Conservation (phyloP, 2,329 filamentous ascomycete genomes). For the Fusarium algeriense region DNA sequence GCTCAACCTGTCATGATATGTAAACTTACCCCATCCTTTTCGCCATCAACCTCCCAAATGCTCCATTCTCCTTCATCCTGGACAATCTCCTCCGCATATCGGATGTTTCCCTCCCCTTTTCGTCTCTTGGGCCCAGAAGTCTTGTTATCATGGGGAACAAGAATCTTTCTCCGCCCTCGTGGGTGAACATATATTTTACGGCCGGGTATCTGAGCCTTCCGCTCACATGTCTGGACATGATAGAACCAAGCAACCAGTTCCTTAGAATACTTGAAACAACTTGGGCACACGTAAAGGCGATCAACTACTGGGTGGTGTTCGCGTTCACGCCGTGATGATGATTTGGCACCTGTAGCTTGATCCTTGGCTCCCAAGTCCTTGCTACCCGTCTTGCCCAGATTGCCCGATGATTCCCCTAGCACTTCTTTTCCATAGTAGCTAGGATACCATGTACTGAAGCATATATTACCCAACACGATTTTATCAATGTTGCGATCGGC, state of each 20-base stretch:
- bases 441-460: slow-evolving; percentile 92
- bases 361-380: slow-evolving; percentile 49
- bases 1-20: background rate
- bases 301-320: slow-evolving; percentile 65
- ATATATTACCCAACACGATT: slow-evolving; percentile 85
- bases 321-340: slow-evolving; percentile 51
- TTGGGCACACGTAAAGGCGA: slow-evolving; percentile 86
- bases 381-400: slow-evolving; percentile 46
- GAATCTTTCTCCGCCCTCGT: slow-evolving; percentile 57
- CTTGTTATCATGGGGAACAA: slow-evolving; percentile 51
- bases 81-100: slow-evolving; percentile 59
- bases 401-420: slow-evolving; percentile 62
- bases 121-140: slow-evolving; percentile 55
- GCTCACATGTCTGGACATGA: slow-evolving; percentile 70
- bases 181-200: slow-evolving; percentile 78
- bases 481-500: slow-evolving; percentile 84
- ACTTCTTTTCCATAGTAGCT: slow-evolving; percentile 87
- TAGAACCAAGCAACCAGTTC: slow-evolving; percentile 69
- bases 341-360: slow-evolving; percentile 42
- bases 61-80: slow-evolving; percentile 79
- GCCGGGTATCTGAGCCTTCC: slow-evolving; percentile 68
- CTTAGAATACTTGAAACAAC: slow-evolving; percentile 92
- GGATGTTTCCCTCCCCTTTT: slow-evolving; percentile 52
- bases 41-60: slow-evolving; percentile 93
- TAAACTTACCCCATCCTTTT: slow-evolving; percentile 75